Conservation (phyloP, 495 filamentous ascomycete species). For the Sordaria brevicollis region DNA sequence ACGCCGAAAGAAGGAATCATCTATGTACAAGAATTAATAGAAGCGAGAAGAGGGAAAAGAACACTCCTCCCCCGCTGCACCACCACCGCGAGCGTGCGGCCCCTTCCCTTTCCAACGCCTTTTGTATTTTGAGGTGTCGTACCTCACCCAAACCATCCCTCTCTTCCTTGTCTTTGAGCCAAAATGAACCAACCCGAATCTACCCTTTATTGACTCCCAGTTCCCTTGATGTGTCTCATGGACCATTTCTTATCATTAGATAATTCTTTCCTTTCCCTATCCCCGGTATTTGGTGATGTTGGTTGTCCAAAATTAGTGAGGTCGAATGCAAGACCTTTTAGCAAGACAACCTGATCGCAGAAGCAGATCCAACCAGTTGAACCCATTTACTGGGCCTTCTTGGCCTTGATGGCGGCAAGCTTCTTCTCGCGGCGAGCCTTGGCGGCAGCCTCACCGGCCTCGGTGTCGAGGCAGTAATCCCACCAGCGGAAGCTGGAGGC, state of each 20-base stretch:
- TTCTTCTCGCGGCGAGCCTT: constrained; percentile 78
- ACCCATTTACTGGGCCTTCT: constrained; percentile 51
- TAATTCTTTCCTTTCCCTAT: neutral
- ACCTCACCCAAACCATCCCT: neutral
- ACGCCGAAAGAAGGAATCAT: neutral
- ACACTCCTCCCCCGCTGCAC: neutral
- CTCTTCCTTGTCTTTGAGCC: neutral
- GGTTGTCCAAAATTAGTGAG: neutral
- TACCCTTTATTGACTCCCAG: neutral
- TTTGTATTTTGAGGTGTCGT: neutral
- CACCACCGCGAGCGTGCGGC: neutral
- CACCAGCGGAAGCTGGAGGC: constrained; percentile 98
- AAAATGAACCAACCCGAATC: neutral
- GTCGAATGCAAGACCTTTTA: neutral
- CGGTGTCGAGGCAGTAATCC: constrained; percentile 89
- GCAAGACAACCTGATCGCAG: neutral
- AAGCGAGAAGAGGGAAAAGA: neutral
- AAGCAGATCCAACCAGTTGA: neutral
- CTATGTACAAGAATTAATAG: constrained; percentile 1
- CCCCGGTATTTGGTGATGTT: neutral
- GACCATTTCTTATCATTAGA: neutral
- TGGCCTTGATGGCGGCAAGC: constrained; percentile 45
- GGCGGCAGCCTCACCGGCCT: constrained; percentile 77
- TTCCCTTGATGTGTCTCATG: neutral
- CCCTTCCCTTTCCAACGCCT: neutral